Evolutionary conservation across 768 basidiomycete species (phyloP), one percentile per base, ranked within the genome.

Genomic region (Imleria badia): DNA sequence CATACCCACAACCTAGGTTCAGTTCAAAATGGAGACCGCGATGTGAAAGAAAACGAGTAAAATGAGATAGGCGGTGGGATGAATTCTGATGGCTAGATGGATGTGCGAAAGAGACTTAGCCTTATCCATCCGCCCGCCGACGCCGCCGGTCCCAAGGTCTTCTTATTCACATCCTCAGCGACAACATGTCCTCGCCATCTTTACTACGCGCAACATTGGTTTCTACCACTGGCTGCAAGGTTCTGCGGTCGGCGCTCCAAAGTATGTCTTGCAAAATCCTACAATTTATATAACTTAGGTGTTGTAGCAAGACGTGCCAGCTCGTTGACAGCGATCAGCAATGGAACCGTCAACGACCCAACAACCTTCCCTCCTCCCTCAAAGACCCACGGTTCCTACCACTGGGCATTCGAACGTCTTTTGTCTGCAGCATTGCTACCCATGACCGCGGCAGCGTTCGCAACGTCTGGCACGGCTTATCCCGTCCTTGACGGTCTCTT

Each of bases 271-370:
- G 48, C 38, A 20, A 26, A 36, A 20, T 26, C 13, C 13, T 31
- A 15, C 29, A 36, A 15, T 20, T n/a, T 4, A 22, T 26, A 26
- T 38, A 19, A 39, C 52, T 45, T 35, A 35, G 9, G 17, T 33
- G 13, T 22, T 33, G n/a, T 44, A 81, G 79, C 69, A 52, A 72
- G 78, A 70, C 67, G 72, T 64, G 65, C 75, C 20, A 74, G 72
- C 46, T 62, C 70, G 17, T 59, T 64, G 5, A 54, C 58, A 92
- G 94, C 94, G 55, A 82, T 97, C 66, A 83, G 88, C 75, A 83
- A 84, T 69, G 97, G 96, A 47, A 90, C 92, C 29, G 94, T 94
- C 56, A 98, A 99, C 74, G 97, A 99, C 70, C 90, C 95, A 2
- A 94, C 91, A 3, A 76, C 85, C 10, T 98, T 96, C 77, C 95